Conservation (phyloP, 2,329 filamentous ascomycete genomes). For the Plectosphaerella plurivora region DNA sequence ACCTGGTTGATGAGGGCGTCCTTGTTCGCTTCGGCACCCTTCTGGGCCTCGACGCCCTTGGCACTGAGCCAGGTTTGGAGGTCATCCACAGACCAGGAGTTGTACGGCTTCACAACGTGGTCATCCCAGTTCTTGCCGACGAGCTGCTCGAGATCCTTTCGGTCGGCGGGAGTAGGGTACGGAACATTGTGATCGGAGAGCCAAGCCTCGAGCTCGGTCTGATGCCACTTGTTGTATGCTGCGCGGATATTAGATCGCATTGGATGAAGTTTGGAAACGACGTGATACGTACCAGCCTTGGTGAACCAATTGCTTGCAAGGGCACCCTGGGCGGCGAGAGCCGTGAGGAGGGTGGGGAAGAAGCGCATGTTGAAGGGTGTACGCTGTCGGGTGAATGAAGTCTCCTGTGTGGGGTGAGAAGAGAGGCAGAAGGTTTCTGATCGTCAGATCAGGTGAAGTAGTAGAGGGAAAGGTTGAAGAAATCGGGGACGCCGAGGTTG, state of each 20-base stretch:
- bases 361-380: slow-evolving; percentile 66
- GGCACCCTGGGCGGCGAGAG: slow-evolving; percentile 65
- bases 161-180: slow-evolving; percentile 84
- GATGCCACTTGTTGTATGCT: slow-evolving; percentile 99
- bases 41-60: slow-evolving; percentile 67
- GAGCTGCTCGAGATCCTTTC: slow-evolving; percentile 89
- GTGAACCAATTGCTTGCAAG: slow-evolving; percentile 79
- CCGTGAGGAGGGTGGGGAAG: slow-evolving; percentile 63
- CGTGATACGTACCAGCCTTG: slow-evolving; percentile 65
- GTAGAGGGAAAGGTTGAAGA: slow-evolving; percentile 4
- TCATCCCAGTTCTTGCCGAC: slow-evolving; percentile 86
- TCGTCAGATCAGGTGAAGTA: background rate
- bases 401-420: slow-evolving; percentile 1
- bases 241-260: slow-evolving; percentile 9
- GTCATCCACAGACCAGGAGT: slow-evolving; percentile 67
- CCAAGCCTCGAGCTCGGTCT: slow-evolving; percentile 97
- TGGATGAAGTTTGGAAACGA: background rate
- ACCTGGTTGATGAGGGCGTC: slow-evolving; percentile 66
- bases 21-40: slow-evolving; percentile 62
- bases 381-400: slow-evolving; percentile 8
- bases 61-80: slow-evolving; percentile 63
- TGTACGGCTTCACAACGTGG: slow-evolving; percentile 71
- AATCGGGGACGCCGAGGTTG: slow-evolving; percentile 7
- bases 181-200: slow-evolving; percentile 87
- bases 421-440: no score